phyloP scores from a whole-genome alignment of 2,329 filamentous ascomycete species.

The Aspergillus latus region DNA sequence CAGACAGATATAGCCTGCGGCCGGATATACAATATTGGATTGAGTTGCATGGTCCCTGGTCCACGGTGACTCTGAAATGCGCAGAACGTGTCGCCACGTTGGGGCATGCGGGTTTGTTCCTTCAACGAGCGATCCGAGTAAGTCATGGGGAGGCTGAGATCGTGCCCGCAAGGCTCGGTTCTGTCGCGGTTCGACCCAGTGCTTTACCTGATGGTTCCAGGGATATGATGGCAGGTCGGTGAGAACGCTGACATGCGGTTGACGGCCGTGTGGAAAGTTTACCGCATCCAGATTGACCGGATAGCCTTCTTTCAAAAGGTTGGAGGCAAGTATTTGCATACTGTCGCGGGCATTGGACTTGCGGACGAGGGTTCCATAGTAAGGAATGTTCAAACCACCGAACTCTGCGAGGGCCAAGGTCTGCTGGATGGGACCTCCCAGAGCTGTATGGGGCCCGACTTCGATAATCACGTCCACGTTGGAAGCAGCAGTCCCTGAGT shows the following conservation, averaged over 20 bases:
- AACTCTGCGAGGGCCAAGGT: conserved; percentile 8
- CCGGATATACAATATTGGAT: background rate
- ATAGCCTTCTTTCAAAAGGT: background rate
- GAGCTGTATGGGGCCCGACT: conserved; percentile 38
- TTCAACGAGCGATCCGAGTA: conserved; percentile 1
- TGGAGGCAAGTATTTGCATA: background rate
- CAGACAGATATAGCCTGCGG: conserved; percentile 1
- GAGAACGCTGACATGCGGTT: background rate
- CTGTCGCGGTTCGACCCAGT: conserved; percentile 10
- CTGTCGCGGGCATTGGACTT: background rate
- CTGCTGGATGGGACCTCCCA: conserved; percentile 31
- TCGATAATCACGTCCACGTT: conserved; percentile 25
- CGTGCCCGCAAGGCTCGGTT: conserved; percentile 7
- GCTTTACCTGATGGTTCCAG: conserved; percentile 6
- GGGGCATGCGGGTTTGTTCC: background rate
- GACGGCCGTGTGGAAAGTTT: background rate
- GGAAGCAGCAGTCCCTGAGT: background rate
- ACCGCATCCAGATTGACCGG: background rate
- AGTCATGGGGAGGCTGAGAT: conserved; percentile 10
- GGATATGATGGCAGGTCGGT: conserved; percentile 13
- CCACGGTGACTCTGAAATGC: conserved; percentile 1
- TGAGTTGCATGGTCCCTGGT: conserved; percentile 1
- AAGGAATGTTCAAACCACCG: background rate
- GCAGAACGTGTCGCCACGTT: background rate
- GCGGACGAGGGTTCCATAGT: background rate